These are phyloP conservation scores for Kazachstania kunashirensis DNA, from an alignment of 805 yeast genomes.

Conservation along the genomic window DNA sequence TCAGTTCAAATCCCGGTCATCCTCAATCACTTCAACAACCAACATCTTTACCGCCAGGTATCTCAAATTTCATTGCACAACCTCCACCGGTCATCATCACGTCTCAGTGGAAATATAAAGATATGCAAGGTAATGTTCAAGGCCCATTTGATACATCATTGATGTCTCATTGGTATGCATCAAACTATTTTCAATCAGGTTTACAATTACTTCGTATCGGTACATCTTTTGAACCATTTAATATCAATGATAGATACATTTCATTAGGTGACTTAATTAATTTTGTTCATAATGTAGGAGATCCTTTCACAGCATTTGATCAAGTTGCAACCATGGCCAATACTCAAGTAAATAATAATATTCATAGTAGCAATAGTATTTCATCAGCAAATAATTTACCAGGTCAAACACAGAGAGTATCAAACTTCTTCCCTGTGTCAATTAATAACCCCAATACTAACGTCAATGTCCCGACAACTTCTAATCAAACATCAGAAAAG, in stretches of 20 bases:
- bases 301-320: slow-evolving; percentile 24
- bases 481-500: not conserved
- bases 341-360: not conserved
- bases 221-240: slow-evolving; percentile 21
- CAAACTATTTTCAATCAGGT: slow-evolving; percentile 49
- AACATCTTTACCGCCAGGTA: slow-evolving; percentile 4
- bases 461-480: not conserved
- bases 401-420: too few species aligned
- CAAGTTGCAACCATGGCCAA: slow-evolving; percentile 1
- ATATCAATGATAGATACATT: slow-evolving; percentile 19
- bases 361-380: not conserved
- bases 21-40: too few species aligned
- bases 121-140: slow-evolving; percentile 57
- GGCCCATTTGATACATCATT: slow-evolving; percentile 74
- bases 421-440: not conserved
- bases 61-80: not conserved
- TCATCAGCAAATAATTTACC: not conserved
- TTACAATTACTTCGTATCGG: slow-evolving; percentile 46
- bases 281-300: slow-evolving; percentile 17
- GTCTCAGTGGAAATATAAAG: slow-evolving; percentile 67
- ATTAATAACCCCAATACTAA: not conserved
- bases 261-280: slow-evolving; percentile 19
- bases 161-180: slow-evolving; percentile 74
- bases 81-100: slow-evolving; percentile 9
- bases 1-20: too few species aligned